Evolutionary conservation across 768 basidiomycete genomes (phyloP).

Genomic region (Agrocybe praecox): DNA sequence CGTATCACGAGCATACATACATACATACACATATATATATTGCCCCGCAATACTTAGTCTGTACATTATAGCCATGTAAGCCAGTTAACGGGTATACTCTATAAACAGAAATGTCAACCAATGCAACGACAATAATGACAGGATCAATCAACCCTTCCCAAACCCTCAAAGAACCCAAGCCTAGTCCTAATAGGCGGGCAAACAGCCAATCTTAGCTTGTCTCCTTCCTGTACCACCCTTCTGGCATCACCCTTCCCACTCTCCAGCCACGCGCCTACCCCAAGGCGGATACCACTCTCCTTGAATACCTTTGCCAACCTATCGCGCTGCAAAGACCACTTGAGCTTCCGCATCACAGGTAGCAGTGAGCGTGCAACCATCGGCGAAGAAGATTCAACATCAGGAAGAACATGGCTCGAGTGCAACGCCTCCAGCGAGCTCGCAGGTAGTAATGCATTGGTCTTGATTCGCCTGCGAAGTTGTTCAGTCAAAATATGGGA

Average conservation of each 20-base stretch:
- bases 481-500: constrained; percentile 53
- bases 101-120: not conserved
- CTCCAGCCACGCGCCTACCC: constrained; percentile 60
- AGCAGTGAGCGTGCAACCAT: constrained; percentile 62
- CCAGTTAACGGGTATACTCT: too few relatives aligned
- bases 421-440: constrained; percentile 45
- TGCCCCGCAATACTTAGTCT: not conserved
- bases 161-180: constrained; percentile 59
- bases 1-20: not conserved
- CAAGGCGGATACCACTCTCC: constrained; percentile 37
- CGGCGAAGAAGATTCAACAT: constrained; percentile 60
- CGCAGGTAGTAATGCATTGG: constrained; percentile 23
- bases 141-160: constrained; percentile 18
- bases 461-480: constrained; percentile 44
- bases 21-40: too few relatives aligned
- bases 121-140: not conserved
- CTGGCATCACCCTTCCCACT: constrained; percentile 48
- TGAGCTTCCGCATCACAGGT: constrained; percentile 65
- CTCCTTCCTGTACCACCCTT: constrained; percentile 56
- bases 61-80: not conserved
- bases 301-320: constrained; percentile 60
- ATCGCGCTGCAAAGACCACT: constrained; percentile 72
- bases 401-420: constrained; percentile 58
- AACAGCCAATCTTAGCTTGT: constrained; percentile 67
- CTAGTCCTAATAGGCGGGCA: constrained; percentile 66